phyloP scores from a whole-genome alignment of 1,284 basidiomycete genomes.

The Ceratobasidium sp. region DNA sequence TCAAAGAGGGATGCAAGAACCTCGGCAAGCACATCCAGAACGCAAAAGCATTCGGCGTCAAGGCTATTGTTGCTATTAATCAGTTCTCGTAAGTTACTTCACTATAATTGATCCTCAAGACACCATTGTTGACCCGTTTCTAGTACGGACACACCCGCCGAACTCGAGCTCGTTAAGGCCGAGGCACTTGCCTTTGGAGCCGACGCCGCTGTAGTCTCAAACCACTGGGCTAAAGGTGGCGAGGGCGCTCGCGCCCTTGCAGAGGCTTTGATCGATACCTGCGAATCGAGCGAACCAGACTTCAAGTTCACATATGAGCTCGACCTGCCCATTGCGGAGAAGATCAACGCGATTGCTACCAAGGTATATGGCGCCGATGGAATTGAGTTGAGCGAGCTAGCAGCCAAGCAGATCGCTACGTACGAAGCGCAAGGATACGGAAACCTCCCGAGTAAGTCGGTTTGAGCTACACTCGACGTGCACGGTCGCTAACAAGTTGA shows the following conservation, averaged over 20 bases:
- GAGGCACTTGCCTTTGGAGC: constrained; percentile 89
- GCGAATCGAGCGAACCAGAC: constrained; percentile 79
- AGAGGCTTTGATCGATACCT: constrained; percentile 86
- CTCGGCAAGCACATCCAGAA: constrained; percentile 95
- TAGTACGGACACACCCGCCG: constrained; percentile 91
- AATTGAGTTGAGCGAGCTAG: constrained; percentile 86
- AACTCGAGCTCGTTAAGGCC: constrained; percentile 87
- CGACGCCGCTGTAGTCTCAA: constrained; percentile 94
- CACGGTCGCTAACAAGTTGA: constrained; percentile 52
- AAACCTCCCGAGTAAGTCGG: constrained; percentile 78
- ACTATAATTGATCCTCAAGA: not conserved
- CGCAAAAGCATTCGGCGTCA: constrained; percentile 95
- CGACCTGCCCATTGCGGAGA: constrained; percentile 84
- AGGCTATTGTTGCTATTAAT: constrained; percentile 97
- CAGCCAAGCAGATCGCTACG: constrained; percentile 88
- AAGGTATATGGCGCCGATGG: constrained; percentile 94
- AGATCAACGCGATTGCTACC: constrained; percentile 88
- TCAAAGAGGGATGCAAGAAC: constrained; percentile 95
- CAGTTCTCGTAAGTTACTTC: constrained; percentile 82
- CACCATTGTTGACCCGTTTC: constrained; percentile 31
- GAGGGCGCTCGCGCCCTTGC: constrained; percentile 89
- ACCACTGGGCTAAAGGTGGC: constrained; percentile 97
- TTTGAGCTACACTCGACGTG: constrained; percentile 48
- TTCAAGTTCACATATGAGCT: constrained; percentile 95
- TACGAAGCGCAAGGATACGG: constrained; percentile 93